Base-by-base conservation (phyloP, 352 stramenopile genomes). In the Blastocystis sp. region DNA sequence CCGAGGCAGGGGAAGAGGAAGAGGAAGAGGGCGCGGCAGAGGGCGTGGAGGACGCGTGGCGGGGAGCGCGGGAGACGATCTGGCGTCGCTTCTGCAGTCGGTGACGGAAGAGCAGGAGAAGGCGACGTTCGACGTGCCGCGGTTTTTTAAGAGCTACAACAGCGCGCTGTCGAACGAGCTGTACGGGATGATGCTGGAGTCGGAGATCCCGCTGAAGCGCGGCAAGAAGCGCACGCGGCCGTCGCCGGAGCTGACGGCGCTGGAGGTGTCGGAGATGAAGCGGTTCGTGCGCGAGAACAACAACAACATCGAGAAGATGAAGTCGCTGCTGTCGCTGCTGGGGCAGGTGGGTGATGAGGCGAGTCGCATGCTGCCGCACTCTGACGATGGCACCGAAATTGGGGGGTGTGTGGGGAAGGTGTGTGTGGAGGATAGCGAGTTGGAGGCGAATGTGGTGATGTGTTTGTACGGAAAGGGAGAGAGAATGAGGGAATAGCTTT, bases 301-400 rank as follows among this genome's bases (percentile, higher is more conserved):
- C 14, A 71, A 71, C 34, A 71, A 71, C 45, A 71, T 71, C 17
- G 23, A 71, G n/a, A 40, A 45, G 45, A 40, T 71, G 19, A 14
- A 45, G 19, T 45, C 38, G 19, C 19, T 71, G 64, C 64, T 71
- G 1, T 45, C 38, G 23, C 45, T 71, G 14, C 2, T 71, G 19
- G 38, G 38, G 3, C 64, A 71, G 38, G 4, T 71, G 1, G 64
- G 45, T 4, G 64, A 71, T n/a, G 64, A 71, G n/a, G 64, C 34
- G 19, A 40, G 64, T 23, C 14, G 38, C 3, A 5, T 71, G 14
- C 19, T 40, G 21, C 34, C 64, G 19, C 14, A 56, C 5, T 34
- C 28, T 34, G 48, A 7, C 48, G 48, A 56, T 56, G 48, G 14
- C 5, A 7, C 14, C 48, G 48, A 56, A 56, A 56, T 17, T 7